phyloP scores from a whole-genome alignment of 2,329 filamentous ascomycete species.

The Alternaria angustiovoidea region DNA sequence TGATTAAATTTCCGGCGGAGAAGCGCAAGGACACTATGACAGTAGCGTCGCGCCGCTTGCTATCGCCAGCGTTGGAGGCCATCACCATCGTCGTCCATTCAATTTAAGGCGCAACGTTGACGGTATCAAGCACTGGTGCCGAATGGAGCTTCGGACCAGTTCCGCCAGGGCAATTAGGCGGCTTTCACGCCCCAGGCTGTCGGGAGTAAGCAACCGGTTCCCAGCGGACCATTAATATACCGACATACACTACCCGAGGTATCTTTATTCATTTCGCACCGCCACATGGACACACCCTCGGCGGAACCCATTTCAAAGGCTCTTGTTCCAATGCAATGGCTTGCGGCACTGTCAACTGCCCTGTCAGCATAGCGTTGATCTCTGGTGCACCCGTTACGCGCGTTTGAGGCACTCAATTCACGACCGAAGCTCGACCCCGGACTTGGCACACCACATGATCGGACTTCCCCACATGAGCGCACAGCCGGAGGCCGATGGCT shows the following conservation, averaged over 20 bases:
- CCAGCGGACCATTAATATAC: conserved; percentile 39
- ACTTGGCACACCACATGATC: conserved; percentile 43
- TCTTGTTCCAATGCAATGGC: conserved; percentile 19
- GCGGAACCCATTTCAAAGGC: conserved; percentile 16
- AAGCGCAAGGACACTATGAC: conserved; percentile 10
- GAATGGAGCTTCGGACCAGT: conserved; percentile 28
- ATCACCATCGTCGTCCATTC: conserved; percentile 12
- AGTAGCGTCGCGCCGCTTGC: conserved; percentile 12
- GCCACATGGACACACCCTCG: conserved; percentile 24
- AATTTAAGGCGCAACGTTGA: conserved; percentile 11
- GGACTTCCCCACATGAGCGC: conserved; percentile 48
- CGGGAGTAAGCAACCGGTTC: conserved; percentile 36
- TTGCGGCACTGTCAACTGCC: conserved; percentile 16
- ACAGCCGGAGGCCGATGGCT: conserved; percentile 36
- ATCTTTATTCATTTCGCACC: conserved; percentile 33
- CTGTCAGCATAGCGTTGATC: conserved; percentile 18
- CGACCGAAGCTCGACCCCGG: conserved; percentile 28
- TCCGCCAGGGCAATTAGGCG: conserved; percentile 16
- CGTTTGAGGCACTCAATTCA: conserved; percentile 20
- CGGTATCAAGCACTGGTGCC: conserved; percentile 5
- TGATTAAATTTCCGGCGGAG: conserved; percentile 4
- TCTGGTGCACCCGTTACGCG: conserved; percentile 17
- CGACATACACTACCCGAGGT: conserved; percentile 38
- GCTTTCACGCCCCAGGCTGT: conserved; percentile 22
- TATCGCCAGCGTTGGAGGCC: conserved; percentile 4